Evolutionary conservation across 768 basidiomycete genomes (phyloP).

Genomic region (Sarcomyxa edulis): DNA sequence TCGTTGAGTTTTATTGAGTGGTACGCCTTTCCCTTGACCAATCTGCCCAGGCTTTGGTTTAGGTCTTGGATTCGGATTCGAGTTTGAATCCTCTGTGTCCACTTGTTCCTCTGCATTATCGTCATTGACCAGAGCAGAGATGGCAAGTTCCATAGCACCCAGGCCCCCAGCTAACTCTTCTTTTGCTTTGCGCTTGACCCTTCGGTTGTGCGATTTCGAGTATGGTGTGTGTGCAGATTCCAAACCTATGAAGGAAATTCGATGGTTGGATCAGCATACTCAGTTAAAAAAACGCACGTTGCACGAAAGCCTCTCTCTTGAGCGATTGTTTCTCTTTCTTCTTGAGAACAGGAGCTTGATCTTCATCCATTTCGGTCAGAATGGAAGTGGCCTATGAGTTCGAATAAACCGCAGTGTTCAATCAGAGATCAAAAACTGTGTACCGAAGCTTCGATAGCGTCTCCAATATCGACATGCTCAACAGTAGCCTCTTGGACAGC

Average conservation of each 20-base stretch:
- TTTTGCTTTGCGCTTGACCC: constrained; percentile 64
- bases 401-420: too few species aligned
- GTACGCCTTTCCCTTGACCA: constrained; percentile 54
- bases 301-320: constrained; percentile 64
- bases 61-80: constrained; percentile 15
- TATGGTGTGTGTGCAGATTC: constrained; percentile 46
- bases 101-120: constrained; percentile 11
- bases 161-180: constrained; percentile 52
- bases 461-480: constrained; percentile 43
- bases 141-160: constrained; percentile 45
- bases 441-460: constrained; percentile 36
- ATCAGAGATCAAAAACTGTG: not conserved
- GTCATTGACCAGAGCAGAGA: constrained; percentile 42
- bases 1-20: constrained; percentile 61
- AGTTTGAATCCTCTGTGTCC: constrained; percentile 11
- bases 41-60: constrained; percentile 47
- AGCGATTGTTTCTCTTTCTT: constrained; percentile 68
- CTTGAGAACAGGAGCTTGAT: constrained; percentile 21
- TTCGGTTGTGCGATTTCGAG: constrained; percentile 68
- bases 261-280: constrained; percentile 3
- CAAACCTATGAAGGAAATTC: constrained; percentile 38
- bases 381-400: constrained; percentile 36
- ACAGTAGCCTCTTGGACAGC: constrained; percentile 44
- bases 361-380: constrained; percentile 25
- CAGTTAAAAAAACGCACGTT: constrained; percentile 38